Percentiles rank a stretch among this genome's conserved stretches.
phyloP scores from a whole-genome alignment of 2,329 filamentous ascomycete genomes.

The Trichophyton benhamiae region DNA sequence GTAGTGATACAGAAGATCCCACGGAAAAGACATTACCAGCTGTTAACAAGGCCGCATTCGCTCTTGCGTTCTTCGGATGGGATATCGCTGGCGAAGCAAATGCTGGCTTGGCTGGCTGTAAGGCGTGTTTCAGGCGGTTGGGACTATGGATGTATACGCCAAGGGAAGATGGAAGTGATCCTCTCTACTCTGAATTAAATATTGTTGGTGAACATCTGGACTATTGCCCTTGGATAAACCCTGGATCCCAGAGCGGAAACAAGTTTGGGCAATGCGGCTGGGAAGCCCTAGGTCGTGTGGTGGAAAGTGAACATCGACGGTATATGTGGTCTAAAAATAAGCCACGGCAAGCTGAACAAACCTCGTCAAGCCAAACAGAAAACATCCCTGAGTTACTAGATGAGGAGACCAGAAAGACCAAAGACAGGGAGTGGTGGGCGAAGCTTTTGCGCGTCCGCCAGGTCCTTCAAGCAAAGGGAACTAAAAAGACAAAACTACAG shows the following conservation, averaged over 20 bases:
- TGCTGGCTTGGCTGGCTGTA: constrained; percentile 60
- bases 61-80: constrained; percentile 64
- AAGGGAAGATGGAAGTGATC: constrained; percentile 44
- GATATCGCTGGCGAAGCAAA: constrained; percentile 42
- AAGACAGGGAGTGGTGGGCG: constrained; percentile 64
- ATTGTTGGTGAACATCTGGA: constrained; percentile 62
- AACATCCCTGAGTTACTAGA: constrained; percentile 18
- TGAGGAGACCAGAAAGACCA: constrained; percentile 39
- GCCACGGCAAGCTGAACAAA: constrained; percentile 20
- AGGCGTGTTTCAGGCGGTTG: constrained; percentile 74
- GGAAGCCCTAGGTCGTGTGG: constrained; percentile 33
- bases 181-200: constrained; percentile 45
- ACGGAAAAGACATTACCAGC: constrained; percentile 14
- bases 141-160: constrained; percentile 90
- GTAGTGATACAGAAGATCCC: background rate
- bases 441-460: constrained; percentile 59
- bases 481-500: background rate
- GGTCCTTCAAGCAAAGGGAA: constrained; percentile 53
- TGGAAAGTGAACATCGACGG: constrained; percentile 30
- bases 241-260: constrained; percentile 45
- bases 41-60: constrained; percentile 52
- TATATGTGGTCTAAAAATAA: constrained; percentile 20
- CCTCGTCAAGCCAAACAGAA: constrained; percentile 17
- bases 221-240: constrained; percentile 70
- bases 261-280: constrained; percentile 30